Conservation (phyloP, 2,329 filamentous ascomycete genomes). For the Monilinia polystroma region DNA sequence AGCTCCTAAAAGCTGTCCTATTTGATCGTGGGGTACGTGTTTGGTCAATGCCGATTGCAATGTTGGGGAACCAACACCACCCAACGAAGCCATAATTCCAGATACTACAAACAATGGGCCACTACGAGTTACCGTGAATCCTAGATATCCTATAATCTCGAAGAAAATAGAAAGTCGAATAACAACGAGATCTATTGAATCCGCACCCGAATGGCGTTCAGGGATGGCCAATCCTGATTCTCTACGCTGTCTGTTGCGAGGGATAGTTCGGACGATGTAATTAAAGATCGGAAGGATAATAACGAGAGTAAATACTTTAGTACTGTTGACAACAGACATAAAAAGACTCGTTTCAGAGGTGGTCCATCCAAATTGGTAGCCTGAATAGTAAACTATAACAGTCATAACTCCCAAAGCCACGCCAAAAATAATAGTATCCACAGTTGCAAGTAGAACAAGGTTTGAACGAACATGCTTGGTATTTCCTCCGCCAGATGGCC, state of each 20-base stretch:
- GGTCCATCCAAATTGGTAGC: conserved; percentile 78
- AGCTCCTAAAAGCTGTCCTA: conserved; percentile 86
- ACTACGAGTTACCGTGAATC: conserved; percentile 66
- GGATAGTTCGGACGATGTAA: conserved; percentile 62
- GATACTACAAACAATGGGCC: conserved; percentile 66
- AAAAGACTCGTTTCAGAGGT: conserved; percentile 78
- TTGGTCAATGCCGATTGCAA: conserved; percentile 84
- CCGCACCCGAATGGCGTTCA: conserved; percentile 57
- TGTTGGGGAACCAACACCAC: conserved; percentile 82
- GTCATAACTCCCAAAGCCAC: conserved; percentile 76
- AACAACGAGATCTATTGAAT: conserved; percentile 72
- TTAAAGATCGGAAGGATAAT: conserved; percentile 74
- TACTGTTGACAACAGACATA: conserved; percentile 72
- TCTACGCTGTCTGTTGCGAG: conserved; percentile 33
- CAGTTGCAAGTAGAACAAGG: conserved; percentile 73
- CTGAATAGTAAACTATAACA: conserved; percentile 82
- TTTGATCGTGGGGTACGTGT: conserved; percentile 77
- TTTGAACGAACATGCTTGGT: conserved; percentile 66
- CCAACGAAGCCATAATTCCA: conserved; percentile 72
- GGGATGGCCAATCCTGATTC: conserved; percentile 62
- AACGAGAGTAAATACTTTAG: conserved; percentile 74
- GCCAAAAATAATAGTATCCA: conserved; percentile 81
- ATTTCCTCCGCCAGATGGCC: conserved; percentile 66
- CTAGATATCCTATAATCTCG: conserved; percentile 72
- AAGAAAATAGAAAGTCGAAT: conserved; percentile 74